A percentile compares a stretch with the other conserved stretches of the same genome.
Conservation (phyloP, 139 green algal genomes). For the Deuterostichococcus epilithicus region DNA sequence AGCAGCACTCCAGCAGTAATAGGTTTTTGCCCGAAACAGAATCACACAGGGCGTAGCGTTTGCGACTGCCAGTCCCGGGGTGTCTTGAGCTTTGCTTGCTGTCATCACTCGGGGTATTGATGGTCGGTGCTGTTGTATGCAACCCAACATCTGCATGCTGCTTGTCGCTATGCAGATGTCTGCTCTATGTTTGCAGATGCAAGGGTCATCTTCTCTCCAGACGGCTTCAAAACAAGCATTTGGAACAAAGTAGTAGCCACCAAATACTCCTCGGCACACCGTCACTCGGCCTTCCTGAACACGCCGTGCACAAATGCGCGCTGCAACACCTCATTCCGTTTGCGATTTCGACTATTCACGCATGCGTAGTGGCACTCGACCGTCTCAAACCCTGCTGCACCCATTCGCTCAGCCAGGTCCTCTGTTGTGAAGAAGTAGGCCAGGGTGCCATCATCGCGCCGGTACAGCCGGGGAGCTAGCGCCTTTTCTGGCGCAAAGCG, state of each 20-base stretch:
- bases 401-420: constrained; percentile 26
- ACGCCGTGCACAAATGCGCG: neutral
- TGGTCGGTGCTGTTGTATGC: too few species aligned
- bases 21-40: too few species aligned
- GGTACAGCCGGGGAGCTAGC: constrained; percentile 49
- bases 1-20: too few species aligned
- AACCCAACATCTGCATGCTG: neutral
- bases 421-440: constrained; percentile 73
- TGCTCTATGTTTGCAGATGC: neutral
- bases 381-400: neutral
- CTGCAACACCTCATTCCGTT: neutral
- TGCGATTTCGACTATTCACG: neutral
- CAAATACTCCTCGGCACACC: neutral
- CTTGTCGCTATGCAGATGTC: neutral
- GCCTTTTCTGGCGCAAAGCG: constrained; percentile 31
- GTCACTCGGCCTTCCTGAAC: neutral
- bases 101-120: too few species aligned
- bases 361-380: neutral
- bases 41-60: too few species aligned
- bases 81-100: too few species aligned
- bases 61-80: too few species aligned
- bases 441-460: constrained; percentile 60
- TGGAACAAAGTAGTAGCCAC: neutral
- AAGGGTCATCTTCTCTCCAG: neutral
- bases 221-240: neutral